These are phyloP conservation scores for Polyplosphaeria fusca DNA, from an alignment of 495 filamentous ascomycete species.

Conservation along the genomic window DNA sequence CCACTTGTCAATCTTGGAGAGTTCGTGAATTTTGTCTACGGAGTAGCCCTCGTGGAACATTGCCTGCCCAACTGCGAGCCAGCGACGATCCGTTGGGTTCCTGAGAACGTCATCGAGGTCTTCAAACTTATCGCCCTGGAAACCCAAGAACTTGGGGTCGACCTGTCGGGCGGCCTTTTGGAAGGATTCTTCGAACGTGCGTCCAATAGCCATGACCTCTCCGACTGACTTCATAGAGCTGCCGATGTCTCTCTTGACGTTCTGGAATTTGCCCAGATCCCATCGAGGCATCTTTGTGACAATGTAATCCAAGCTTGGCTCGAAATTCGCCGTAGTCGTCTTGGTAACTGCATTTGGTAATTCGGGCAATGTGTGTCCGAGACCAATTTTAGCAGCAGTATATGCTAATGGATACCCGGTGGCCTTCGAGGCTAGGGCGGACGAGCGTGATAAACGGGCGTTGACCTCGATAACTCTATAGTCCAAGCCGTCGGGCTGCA, in stretches of 20 bases:
- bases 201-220: constrained; percentile 98
- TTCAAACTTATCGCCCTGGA: constrained; percentile 93
- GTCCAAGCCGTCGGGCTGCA: constrained; percentile 94
- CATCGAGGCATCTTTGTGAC: constrained; percentile 98
- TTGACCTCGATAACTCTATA: constrained; percentile 99
- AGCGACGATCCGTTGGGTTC: constrained; percentile 92
- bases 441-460: constrained; percentile 90
- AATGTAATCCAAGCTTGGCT: constrained; percentile 93
- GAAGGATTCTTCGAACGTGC: constrained; percentile 98
- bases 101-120: constrained; percentile 83
- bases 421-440: constrained; percentile 91
- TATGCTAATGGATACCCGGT: constrained; percentile 96
- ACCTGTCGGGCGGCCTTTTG: constrained; percentile 98
- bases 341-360: constrained; percentile 96
- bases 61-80: constrained; percentile 95
- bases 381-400: constrained; percentile 91
- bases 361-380: constrained; percentile 91
- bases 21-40: constrained; percentile 82
- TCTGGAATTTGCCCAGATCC: constrained; percentile 97
- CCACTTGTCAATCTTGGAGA: constrained; percentile 96
- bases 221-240: constrained; percentile 97
- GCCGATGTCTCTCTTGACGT: constrained; percentile 95
- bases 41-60: constrained; percentile 96
- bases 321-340: constrained; percentile 98
- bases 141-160: constrained; percentile 84